These are phyloP conservation scores for Fusarium agapanthi DNA, from an alignment of 2,329 filamentous ascomycete genomes.

Conservation along the genomic window DNA sequence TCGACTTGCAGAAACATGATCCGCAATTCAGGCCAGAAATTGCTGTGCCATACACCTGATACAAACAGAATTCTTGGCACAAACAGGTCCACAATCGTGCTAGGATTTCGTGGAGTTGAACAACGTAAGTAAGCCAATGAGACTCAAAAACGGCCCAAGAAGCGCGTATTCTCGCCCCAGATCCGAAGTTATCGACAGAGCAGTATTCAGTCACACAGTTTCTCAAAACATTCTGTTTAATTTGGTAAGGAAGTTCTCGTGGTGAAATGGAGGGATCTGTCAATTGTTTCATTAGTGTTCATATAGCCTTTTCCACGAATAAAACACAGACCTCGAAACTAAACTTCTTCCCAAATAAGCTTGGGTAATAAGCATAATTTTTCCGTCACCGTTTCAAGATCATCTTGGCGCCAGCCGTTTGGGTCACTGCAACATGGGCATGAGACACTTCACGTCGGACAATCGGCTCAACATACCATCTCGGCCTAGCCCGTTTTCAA, in stretches of 20 bases:
- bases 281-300: neutral
- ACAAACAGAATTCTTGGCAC: neutral
- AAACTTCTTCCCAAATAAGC: neutral
- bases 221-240: neutral
- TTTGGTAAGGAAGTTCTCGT: rapidly evolving
- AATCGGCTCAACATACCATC: neutral
- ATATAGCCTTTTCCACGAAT: neutral
- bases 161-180: neutral
- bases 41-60: neutral
- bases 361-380: neutral
- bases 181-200: neutral
- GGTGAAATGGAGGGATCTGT: neutral
- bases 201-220: too few species aligned
- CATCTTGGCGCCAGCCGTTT: neutral
- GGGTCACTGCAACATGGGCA: neutral
- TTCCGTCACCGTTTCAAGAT: neutral
- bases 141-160: neutral
- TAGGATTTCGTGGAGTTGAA: neutral
- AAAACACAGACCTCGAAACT: neutral
- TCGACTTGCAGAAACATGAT: neutral
- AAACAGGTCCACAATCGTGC: neutral
- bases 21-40: neutral
- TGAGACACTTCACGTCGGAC: neutral
- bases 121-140: neutral
- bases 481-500: neutral